Base-by-base conservation (phyloP, 495 filamentous ascomycete species). In the Aspergillus haitiensis region DNA sequence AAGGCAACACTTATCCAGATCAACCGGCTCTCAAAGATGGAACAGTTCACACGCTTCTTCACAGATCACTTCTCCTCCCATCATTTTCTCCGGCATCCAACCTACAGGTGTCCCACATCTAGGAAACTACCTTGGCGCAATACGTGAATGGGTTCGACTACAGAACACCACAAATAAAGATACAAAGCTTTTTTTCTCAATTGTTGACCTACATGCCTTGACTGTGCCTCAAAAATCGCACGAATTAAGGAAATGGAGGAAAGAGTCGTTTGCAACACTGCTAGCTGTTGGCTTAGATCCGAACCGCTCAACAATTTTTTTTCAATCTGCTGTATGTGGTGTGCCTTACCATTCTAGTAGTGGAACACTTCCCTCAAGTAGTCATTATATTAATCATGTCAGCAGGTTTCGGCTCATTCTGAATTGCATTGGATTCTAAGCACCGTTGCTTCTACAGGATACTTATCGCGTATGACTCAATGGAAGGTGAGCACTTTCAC, bases 341-440 rank as follows among this genome's bases (percentile, higher is more conserved):
- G 12, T 37, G 21, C 9, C 21, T 8, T 21, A 15, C 27, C 42
- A 31, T 47, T 47, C 16, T 15, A 47, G 1, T 1, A 11, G 21
- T 21, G 10, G 48, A 12, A 32, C 34, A 5, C 15, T 31, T 34
- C 11, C 39, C 6, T 40, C 5, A 15, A 9, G 33, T 37, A 13
- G 32, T 48, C 46, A 13, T 8, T n/a, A 37, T 57, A 39, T 59
- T 72, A 60, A 73, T 58, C 37, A 37, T 44, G 12, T 18, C 51
- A 34, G 15, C 60, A 90, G 86, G 86, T 96, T 9, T 82, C 84
- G 8, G 85, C 84, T 27, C 94, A 97, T 76, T 71, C 87, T 6
- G 92, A 97, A 72, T 77, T 98, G 61, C 93, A 94, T 85, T 98
- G 95, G 94, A 95, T 98, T 59, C 72, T 98, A 55, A 92, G 91